Percentiles rank a stretch among this genome's conserved stretches.
phyloP scores from a whole-genome alignment of 169 alveolate species.

The Besnoitia besnoiti region DNA sequence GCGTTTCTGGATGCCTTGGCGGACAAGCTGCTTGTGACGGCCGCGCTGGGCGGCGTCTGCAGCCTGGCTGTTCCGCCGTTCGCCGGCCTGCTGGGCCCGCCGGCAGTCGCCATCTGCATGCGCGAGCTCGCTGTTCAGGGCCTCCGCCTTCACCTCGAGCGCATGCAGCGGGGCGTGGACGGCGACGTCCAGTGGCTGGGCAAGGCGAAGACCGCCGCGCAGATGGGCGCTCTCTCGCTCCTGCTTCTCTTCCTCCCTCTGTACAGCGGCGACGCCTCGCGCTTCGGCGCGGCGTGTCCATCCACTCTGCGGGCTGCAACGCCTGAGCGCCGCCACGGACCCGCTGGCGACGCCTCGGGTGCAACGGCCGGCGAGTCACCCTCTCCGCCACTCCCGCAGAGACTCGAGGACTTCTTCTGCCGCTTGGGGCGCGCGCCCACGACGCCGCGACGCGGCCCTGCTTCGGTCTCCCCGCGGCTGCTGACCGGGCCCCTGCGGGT shows the following conservation, averaged over 20 bases:
- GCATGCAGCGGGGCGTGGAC: neutral
- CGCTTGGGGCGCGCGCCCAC: too few relatives aligned
- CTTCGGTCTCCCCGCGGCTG: neutral
- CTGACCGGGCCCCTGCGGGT: neutral
- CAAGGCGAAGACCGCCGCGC: conserved; percentile 32
- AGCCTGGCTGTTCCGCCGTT: neutral
- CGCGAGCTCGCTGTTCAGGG: conserved; percentile 64
- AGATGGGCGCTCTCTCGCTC: conserved; percentile 7
- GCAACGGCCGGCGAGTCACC: neutral
- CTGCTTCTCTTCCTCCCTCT: conserved; percentile 30
- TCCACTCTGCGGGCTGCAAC: neutral
- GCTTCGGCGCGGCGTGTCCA: neutral
- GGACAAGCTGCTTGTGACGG: conserved; percentile 53
- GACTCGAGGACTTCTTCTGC: neutral
- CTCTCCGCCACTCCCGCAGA: neutral
- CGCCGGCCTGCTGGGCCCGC: conserved; percentile 34
- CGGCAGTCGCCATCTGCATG: conserved; percentile 45
- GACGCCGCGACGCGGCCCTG: too few relatives aligned
- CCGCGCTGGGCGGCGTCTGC: conserved; percentile 47
- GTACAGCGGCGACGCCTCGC: neutral
- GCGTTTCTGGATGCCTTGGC: conserved; percentile 65
- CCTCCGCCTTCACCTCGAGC: conserved; percentile 59
- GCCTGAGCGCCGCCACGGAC: neutral
- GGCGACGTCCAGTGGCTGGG: conserved; percentile 18
- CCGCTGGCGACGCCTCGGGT: neutral